Evolutionary conservation across 192 early-diverging fungal species (phyloP).

Genomic region (Funneliformis mosseae): DNA sequence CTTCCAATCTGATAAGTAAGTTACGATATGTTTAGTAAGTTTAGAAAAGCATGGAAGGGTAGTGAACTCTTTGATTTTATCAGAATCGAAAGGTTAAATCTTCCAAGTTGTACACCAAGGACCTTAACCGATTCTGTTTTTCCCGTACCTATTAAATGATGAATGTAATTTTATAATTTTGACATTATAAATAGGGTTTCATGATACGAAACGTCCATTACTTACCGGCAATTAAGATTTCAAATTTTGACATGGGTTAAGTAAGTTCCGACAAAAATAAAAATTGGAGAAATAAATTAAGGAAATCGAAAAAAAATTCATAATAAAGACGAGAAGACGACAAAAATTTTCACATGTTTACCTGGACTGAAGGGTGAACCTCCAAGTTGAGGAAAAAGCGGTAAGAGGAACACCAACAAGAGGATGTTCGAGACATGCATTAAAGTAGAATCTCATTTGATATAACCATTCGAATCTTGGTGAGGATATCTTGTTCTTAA

Average conservation of each 20-base stretch:
- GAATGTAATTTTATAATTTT: neutral
- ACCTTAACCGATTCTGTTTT: slow-evolving; percentile 99
- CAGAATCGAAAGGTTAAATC: slow-evolving; percentile 70
- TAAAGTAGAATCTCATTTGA: slow-evolving; percentile 90
- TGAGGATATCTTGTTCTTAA: slow-evolving; percentile 49
- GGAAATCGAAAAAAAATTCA: neutral
- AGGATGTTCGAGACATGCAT: slow-evolving; percentile 60
- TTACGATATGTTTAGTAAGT: slow-evolving; percentile 43
- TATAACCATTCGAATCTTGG: slow-evolving; percentile 92
- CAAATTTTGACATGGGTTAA: no score
- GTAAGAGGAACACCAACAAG: slow-evolving; percentile 91
- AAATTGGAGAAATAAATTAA: neutral
- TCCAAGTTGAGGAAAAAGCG: slow-evolving; percentile 87
- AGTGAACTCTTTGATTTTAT: slow-evolving; percentile 51
- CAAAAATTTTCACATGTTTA: neutral
- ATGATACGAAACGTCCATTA: neutral
- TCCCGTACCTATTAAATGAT: slow-evolving; percentile 76
- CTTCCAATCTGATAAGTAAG: slow-evolving; percentile 51
- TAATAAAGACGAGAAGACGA: neutral
- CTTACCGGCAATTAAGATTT: neutral
- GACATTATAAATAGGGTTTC: no score
- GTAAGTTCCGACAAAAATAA: neutral
- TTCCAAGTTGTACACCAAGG: slow-evolving; percentile 80
- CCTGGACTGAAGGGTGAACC: slow-evolving; percentile 93
- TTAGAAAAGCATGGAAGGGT: slow-evolving; percentile 46